Evolutionary conservation across 2,329 filamentous ascomycete species (phyloP).

Genomic region (Corinectria fuckeliana): DNA sequence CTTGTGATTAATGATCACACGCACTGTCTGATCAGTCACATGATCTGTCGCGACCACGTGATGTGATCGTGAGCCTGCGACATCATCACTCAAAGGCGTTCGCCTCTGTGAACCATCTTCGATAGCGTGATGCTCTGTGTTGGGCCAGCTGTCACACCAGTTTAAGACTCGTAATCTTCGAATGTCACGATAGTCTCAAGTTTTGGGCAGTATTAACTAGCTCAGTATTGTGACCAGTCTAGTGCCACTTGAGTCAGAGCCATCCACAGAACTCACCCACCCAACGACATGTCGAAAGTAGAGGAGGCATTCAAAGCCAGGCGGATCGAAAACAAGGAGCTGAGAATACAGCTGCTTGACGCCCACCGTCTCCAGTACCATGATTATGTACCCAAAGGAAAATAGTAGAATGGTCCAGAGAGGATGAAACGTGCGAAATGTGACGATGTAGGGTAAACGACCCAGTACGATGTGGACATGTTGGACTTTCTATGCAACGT

Average conservation of each 20-base stretch:
- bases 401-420: not conserved
- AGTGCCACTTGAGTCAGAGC: not conserved
- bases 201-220: not conserved
- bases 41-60: conserved; percentile 11
- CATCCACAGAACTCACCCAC: not conserved
- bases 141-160: not conserved
- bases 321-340: too few relatives aligned
- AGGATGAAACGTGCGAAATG: not conserved
- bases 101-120: not conserved
- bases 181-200: not conserved
- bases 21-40: conserved; percentile 9
- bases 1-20: not conserved
- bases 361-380: not conserved
- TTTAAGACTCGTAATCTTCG: not conserved
- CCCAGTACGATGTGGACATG: not conserved
- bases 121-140: not conserved
- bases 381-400: not conserved
- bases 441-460: not conserved
- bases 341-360: too few relatives aligned
- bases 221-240: too few relatives aligned
- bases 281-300: not conserved
- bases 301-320: not conserved
- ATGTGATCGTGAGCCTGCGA: not conserved
- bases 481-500: not conserved
- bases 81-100: not conserved